Percentiles rank a stretch among this genome's conserved stretches.
Evolutionary conservation across 768 basidiomycete genomes (phyloP).

Genomic region (Tricholoma terreum): DNA sequence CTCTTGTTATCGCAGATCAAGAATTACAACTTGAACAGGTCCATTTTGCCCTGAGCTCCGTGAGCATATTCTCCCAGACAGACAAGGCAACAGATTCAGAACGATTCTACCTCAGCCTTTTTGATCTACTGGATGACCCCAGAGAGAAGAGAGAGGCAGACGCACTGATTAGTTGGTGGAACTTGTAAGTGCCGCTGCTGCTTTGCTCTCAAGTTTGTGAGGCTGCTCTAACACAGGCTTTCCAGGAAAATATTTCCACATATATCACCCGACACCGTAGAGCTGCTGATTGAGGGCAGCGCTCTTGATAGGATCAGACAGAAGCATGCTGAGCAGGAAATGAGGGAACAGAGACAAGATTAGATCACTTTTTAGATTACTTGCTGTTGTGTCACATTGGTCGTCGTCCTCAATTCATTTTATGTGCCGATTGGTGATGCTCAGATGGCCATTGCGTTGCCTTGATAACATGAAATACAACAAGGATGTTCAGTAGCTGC

Average conservation of each 20-base stretch:
- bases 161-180: background rate
- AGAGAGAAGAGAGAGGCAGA: background rate
- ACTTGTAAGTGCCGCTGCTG: background rate
- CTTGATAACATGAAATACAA: too few relatives aligned
- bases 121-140: background rate
- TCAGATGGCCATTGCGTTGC: too few relatives aligned
- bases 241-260: background rate
- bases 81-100: background rate
- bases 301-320: slow-evolving; percentile 1
- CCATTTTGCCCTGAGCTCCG: background rate
- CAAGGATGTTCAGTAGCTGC: too few relatives aligned
- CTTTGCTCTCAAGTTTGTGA: too few relatives aligned
- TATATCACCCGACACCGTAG: background rate
- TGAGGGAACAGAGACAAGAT: background rate
- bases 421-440: too few relatives aligned
- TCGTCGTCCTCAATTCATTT: background rate
- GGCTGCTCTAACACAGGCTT: too few relatives aligned
- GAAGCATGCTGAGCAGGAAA: background rate
- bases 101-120: background rate
- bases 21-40: background rate
- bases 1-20: too few relatives aligned
- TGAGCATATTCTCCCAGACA: background rate
- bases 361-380: background rate
- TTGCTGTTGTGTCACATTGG: background rate
- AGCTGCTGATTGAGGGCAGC: background rate